Evolutionary conservation across 1,139 yeast genomes (phyloP).

Genomic region (Magnusiomyces tetraspermus): DNA sequence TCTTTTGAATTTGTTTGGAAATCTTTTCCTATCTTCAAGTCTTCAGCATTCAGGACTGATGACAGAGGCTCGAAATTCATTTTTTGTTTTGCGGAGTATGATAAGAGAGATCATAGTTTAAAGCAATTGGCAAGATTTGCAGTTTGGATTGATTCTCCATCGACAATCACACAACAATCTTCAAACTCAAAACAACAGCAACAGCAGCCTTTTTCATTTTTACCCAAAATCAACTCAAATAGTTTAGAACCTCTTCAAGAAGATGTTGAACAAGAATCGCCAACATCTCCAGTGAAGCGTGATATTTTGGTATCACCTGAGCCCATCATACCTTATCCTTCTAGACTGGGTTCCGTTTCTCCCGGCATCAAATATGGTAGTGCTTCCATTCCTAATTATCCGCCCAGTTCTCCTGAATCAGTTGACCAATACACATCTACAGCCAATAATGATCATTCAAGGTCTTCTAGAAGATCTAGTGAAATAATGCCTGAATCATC

Average conservation of each 20-base stretch:
- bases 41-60: constrained; percentile 7
- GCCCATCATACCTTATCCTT: not conserved
- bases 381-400: not conserved
- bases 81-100: constrained; percentile 35
- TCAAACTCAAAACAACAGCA: not conserved
- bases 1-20: constrained; percentile 27
- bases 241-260: constrained; percentile 3
- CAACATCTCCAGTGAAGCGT: not conserved
- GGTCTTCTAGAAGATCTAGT: not conserved
- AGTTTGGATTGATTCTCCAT: constrained; percentile 26
- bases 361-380: constrained; percentile 10
- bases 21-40: constrained; percentile 9
- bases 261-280: not conserved
- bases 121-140: constrained; percentile 30
- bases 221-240: constrained; percentile 1
- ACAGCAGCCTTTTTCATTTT: not conserved
- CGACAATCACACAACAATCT: not conserved
- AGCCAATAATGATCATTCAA: not conserved
- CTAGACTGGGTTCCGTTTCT: constrained; percentile 4
- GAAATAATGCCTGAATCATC: not conserved
- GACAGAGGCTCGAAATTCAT: constrained; percentile 21
- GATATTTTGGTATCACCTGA: too few relatives aligned
- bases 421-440: not conserved
- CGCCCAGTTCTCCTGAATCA: constrained; percentile 2
- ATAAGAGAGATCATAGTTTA: constrained; percentile 31